Base-by-base conservation (phyloP, 2,329 filamentous ascomycete genomes). In the Didymella glomerata region DNA sequence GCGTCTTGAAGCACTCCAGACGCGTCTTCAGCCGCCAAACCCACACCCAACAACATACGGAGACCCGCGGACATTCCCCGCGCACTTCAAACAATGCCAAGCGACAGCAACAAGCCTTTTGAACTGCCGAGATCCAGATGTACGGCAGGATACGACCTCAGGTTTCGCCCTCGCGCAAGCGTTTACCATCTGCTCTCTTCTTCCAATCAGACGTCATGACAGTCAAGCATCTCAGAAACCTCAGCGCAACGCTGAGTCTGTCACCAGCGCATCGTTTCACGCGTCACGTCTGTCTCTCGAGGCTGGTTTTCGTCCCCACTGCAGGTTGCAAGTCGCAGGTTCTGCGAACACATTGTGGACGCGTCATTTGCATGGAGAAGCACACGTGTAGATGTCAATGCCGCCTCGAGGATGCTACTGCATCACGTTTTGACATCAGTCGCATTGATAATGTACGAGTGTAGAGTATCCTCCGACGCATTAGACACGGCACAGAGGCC, bases 401-500 rank as follows among this genome's bases (percentile, higher is more conserved):
- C n/a, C 34, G 27, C 24, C n/a, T 48, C 6, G n/a, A 32, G 3
- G 1, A 24, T 16, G 24, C n/a, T 28, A 22, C 1, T 16, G 3
- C 9, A 30, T 40, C 22, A 32, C 34, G 36, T 20, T 27, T 27
- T 9, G 9, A 46, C 25, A 16, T 10, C 14, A 20, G 11, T 36
- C 25, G 56, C 41, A 42, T 48, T 51, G 22, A 54, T 25, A 27
- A 41, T 49, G 6, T 25, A 46, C 40, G 48, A 18, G 18, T 41
- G 32, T 7, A 32, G 25, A 10, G 10, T n/a, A 16, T 16, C 13
- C 38, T 54, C 38, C 11, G 40, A 28, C 41, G 56, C 47, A 46
- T 59, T 47, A 69, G 22, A 61, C 60, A 11, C 70, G 66, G 60
- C 72, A 75, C 32, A 75, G 46, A 25, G 65, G 65, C 7, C 72